A percentile compares a stretch with the other conserved stretches of the same genome.
phyloP scores from a whole-genome alignment of 805 yeast species.

The Teunomyces gatunensis region DNA sequence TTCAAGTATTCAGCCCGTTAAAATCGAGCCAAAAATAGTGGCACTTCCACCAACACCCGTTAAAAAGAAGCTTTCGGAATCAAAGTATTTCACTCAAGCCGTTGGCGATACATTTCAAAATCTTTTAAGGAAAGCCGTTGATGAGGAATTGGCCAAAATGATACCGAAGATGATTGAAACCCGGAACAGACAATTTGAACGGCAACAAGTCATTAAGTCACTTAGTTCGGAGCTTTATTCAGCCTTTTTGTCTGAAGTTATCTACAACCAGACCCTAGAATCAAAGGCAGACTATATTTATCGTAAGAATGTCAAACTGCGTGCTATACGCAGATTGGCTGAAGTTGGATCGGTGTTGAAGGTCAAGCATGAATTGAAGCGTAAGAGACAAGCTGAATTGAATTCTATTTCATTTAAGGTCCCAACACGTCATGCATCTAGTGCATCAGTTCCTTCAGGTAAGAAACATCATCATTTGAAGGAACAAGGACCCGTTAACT shows the following conservation, averaged over 20 bases:
- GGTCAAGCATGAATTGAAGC: constrained; percentile 23
- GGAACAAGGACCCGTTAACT: constrained; percentile 8
- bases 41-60: neutral
- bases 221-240: constrained; percentile 52
- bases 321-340: constrained; percentile 29
- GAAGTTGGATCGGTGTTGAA: constrained; percentile 19
- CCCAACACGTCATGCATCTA: constrained; percentile 7
- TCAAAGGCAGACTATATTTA: constrained; percentile 45
- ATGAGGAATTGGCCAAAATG: constrained; percentile 21
- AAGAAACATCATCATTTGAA: constrained; percentile 11
- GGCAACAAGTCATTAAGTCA: constrained; percentile 25
- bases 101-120: constrained; percentile 17
- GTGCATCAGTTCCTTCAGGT: constrained; percentile 10
- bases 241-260: constrained; percentile 61
- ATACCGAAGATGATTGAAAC: constrained; percentile 23
- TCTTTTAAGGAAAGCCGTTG: constrained; percentile 21
- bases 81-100: constrained; percentile 27
- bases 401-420: constrained; percentile 21
- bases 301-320: constrained; percentile 26
- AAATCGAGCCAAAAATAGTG: neutral
- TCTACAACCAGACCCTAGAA: constrained; percentile 42
- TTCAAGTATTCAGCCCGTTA: neutral
- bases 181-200: constrained; percentile 20
- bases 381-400: constrained; percentile 34
- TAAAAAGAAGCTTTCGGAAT: constrained; percentile 21